Evolutionary conservation across 2,329 filamentous ascomycete genomes (phyloP), one percentile per base, ranked within the genome.

Genomic region (Talaromyces sp.): DNA sequence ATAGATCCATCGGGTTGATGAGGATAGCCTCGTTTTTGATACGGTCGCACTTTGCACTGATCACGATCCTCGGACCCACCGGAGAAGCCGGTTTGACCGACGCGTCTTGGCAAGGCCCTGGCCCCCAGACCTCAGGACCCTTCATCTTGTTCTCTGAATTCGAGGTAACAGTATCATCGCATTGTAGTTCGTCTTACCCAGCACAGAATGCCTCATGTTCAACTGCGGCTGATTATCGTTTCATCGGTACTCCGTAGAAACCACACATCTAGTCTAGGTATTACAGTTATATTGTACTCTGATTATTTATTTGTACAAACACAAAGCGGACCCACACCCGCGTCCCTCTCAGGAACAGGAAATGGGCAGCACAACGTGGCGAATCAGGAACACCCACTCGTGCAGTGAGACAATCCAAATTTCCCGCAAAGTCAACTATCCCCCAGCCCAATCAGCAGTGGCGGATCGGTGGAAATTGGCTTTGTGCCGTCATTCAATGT

Each of bases 391-490:
- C 8, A 2, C 16, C 5, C 0, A 8, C 40, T 41, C 39, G 16
- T 39, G n/a, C 36, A 32, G 22, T 51, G 54, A 56, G 54, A 54
- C 54, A 54, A 41, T 37, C 16, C 47, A 44, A 54, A 56, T 56
- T 54, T 56, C 54, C 54, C 54, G 36, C 8, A 27, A 35, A 22
- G 20, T 37, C 29, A 27, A 20, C 14, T 19, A 11, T 32, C 13
- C 22, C 22, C 24, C 7, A 11, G 37, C n/a, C 44, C 44, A 35
- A 20, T 24, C 40, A 43, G 7, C 2, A 17, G 14, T 4, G 9
- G 4, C 3, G 29, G 17, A 43, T 5, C 7, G 2, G 6, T 17
- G n/a, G 8, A 20, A 17, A 20, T 17, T 22, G n/a, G 33, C 6
- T 16, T 35, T 35, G 33, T 35, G 33, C 33, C 13, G 11, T 9